Evolutionary conservation across 305 asterid species (phyloP).

Genomic region (Solanum chacoense): DNA sequence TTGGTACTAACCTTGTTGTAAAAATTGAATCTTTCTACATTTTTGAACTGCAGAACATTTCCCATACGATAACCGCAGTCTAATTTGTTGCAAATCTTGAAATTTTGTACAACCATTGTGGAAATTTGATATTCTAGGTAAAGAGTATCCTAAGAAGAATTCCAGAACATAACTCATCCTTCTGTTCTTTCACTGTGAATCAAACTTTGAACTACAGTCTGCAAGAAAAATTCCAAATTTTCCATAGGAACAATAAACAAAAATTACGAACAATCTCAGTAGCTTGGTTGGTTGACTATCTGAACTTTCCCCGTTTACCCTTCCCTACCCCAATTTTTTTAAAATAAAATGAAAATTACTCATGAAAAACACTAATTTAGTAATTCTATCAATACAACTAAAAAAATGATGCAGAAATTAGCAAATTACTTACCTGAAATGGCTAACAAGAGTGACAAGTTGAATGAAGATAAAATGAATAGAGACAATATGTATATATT

Average conservation of each 20-base stretch:
- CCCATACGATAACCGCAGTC: conserved; percentile 12
- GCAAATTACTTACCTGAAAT: neutral
- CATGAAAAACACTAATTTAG: neutral
- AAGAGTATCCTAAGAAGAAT: conserved; percentile 12
- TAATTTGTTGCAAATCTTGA: conserved; percentile 3
- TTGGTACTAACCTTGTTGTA: conserved; percentile 25
- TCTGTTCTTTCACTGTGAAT: neutral
- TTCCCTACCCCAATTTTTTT: neutral
- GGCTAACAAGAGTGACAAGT: neutral
- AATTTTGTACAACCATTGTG: conserved; percentile 1
- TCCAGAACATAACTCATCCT: conserved; percentile 36
- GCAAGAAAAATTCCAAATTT: neutral
- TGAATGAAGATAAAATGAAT: neutral
- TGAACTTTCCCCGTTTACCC: neutral
- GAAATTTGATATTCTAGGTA: conserved; percentile 4
- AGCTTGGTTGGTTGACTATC: neutral
- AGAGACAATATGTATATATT: neutral
- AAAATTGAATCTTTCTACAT: conserved; percentile 4
- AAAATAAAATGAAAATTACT: neutral
- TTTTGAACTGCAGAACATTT: conserved; percentile 5
- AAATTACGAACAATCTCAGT: neutral
- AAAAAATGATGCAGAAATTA: neutral
- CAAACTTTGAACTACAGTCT: neutral
- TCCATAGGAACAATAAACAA: neutral
- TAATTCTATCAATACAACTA: neutral